Conservation (phyloP, 2,329 filamentous ascomycete species). For the Bipolaris sorokiniana region DNA sequence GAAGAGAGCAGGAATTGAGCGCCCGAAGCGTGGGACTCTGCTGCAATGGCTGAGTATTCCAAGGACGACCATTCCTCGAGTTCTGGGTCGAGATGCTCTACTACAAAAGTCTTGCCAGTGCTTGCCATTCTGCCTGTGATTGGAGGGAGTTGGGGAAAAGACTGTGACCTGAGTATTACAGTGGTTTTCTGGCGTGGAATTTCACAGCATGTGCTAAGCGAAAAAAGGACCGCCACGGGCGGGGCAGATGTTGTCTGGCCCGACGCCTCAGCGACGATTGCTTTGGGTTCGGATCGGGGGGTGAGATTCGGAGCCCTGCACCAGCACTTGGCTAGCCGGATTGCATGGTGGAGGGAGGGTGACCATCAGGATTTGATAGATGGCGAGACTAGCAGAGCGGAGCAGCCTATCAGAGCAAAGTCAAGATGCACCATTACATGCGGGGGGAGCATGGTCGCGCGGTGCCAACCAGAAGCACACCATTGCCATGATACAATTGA, state of each 20-base stretch:
- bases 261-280: conserved; percentile 1
- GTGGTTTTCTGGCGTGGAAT: conserved; percentile 8
- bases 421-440: conserved; percentile 13
- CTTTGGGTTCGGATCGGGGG: conserved; percentile 18
- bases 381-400: conserved; percentile 17
- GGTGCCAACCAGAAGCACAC: conserved; percentile 6
- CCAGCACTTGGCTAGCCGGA: conserved; percentile 33
- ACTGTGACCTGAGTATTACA: conserved; percentile 13
- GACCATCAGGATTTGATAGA: conserved; percentile 19
- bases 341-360: conserved; percentile 30
- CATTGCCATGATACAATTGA: conserved; percentile 8
- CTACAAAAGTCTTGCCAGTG: conserved; percentile 76
- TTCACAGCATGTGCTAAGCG: conserved; percentile 8
- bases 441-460: conserved; percentile 10
- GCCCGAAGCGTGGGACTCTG: conserved; percentile 72
- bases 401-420: conserved; percentile 24
- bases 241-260: not conserved
- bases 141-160: conserved; percentile 20
- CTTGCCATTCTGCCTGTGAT: conserved; percentile 35
- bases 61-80: conserved; percentile 92
- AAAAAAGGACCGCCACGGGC: not conserved
- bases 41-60: conserved; percentile 87
- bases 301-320: conserved; percentile 36
- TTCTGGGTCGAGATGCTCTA: conserved; percentile 95
- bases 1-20: conserved; percentile 83